Evolutionary conservation across 805 yeast genomes (phyloP), one percentile per base, ranked within the genome.

Genomic region (Yarrowia sp.): DNA sequence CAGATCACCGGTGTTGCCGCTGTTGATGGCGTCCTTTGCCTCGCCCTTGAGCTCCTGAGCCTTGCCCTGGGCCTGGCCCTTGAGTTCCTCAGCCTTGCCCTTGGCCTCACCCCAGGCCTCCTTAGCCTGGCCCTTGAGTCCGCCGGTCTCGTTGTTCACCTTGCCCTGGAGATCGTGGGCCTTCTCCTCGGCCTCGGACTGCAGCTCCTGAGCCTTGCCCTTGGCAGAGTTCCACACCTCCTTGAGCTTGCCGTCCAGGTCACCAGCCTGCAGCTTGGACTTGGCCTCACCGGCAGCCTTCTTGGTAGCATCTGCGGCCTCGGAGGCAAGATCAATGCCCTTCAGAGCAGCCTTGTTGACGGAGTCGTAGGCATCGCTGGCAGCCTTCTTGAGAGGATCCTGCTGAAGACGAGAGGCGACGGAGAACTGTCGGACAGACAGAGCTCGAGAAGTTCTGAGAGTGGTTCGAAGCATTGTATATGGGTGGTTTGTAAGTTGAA

Each of bases 161-260:
- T 66, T 38, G 15, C 66, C 58, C 58, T 67, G 19, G 38, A 47
- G 52, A 14, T 43, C 64, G 9, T 33, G 14, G 9, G 64, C 50
- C 64, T 58, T 42, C 14, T 12, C 30, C 40, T 58, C 33, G 9
- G 52, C 66, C 13, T 46, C 50, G 14, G 40, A 34, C 56, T 50
- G 38, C 43, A 39, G 36, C 14, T 66, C 68, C 44, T 40, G 6
- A 30, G 68, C 68, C 66, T 44, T 56, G 24, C 17, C 46, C 49
- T 58, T 63, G 43, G 68, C 68, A 13, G 53, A 43, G 24, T 46
- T 49, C 66, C 50, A 56, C 17, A 50, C 68, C 66, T 56, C 68
- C 33, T 44, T 44, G 49, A 39, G 46, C 55, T 56, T 55, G 15
- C 52, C 66, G 13, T 58, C 44, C 9, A 43, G 19, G 1, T 46